Base-by-base conservation (phyloP, 2,329 filamentous ascomycete species). In the Sporothrix globosa region DNA sequence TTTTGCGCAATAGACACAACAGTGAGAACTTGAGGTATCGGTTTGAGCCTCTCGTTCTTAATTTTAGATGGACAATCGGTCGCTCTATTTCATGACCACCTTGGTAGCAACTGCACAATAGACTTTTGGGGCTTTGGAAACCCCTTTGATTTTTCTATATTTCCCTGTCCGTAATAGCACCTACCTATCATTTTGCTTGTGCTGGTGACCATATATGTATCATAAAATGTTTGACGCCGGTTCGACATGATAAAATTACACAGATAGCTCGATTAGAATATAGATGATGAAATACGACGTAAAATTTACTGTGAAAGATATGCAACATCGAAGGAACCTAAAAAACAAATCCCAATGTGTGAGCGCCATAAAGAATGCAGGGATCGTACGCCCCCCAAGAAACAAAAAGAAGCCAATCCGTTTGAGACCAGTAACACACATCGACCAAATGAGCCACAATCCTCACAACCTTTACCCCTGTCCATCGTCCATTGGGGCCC, bases 1-100 rank as follows among this genome's bases (percentile, higher is more conserved):
- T 48, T 34, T 69, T 65, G 46, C 48, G 11, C 60, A 24, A 66
- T 58, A 65, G 46, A 63, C 56, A 53, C n/a, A 53, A 66, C 46
- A 66, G 63, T 27, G 19, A 39, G 27, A 11, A 9, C 44, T 46
- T 48, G 44, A 34, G 27, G 48, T 27, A n/a, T 50, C 3, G 56
- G 41, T 46, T 21, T 27, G 39, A 19, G 39, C 13, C 39, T 63
- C 54, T 46, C 39, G 39, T 24, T 52, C 9, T n/a, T 53, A 17
- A 56, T 34, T 30, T 50, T 65, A 50, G 44, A 65, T 65, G 46
- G 61, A 24, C 6, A 13, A 44, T 44, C 46, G 13, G 34, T 65
- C 19, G 41, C 17, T 21, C 34, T 50, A n/a, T 50, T 50, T 39
- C n/a, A 3, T 58, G 6, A 41, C 27, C 13, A 27, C 39, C 41